Evolutionary conservation across 1,139 yeast genomes (phyloP), one percentile per base, ranked within the genome.

Genomic region (Saccharomycopsis hybrid): DNA sequence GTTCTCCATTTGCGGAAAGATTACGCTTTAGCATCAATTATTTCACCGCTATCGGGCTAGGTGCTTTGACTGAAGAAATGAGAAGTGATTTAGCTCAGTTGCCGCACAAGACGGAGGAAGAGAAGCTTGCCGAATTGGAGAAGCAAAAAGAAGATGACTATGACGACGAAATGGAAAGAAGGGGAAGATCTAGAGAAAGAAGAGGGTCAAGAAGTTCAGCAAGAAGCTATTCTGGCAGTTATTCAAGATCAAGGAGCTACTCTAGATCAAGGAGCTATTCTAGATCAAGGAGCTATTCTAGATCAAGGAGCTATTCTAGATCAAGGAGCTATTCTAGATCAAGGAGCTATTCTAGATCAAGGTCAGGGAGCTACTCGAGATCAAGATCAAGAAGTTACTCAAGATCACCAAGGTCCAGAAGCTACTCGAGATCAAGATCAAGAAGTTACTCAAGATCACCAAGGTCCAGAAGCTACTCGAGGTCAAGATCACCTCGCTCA

Each of bases 41-140:
- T 63, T 92, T 90, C 66, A 90, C 97, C 0, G 96, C 97, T 1
- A 88, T 92, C 57, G 95, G 95, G 0, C 65, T 90, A 49, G 97
- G 97, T 46, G 74, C 76, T 1, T 63, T 92, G 53, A 90, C 97
- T 0, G 96, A 88, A 46, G 76, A 70, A 8, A 85, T 89, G 95
- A 76, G 98, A 65, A 73, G 70, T 8, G 72, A 70, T 11, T 67
- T 86, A 54, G 29, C 29, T 29, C 13, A 44, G 8, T 31, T 47
- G 30, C 46, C 37, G 24, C 11, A 36, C n/a, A 39, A 36, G 38
- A 9, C 28, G 7, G 49, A 35, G 30, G 45, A 46, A 4, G 41
- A 41, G 1, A 9, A 25, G 5, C 27, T 13, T 5, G 29, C 13
- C 11, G 32, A 32, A 8, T 7, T 9, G 13, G 48, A 44, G 18